Evolutionary conservation across 345 rosid genomes (phyloP).

Genomic region (Eucalyptus curtisii): DNA sequence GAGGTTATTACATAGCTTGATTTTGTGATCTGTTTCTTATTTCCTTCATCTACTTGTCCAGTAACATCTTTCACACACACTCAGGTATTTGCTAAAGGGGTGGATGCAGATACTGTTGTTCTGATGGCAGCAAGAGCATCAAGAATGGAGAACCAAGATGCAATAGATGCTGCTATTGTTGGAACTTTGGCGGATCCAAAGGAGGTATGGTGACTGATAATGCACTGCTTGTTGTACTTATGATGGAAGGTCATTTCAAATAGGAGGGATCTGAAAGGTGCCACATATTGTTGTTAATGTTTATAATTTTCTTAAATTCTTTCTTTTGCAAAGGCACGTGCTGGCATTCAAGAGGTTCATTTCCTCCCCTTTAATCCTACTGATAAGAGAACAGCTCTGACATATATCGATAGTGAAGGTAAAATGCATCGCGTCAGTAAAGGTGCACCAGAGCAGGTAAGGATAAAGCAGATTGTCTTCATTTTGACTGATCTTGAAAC

Average conservation of each 20-base stretch:
- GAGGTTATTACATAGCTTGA: slow-evolving; percentile 22
- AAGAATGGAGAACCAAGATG: slow-evolving; percentile 54
- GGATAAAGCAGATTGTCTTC: not conserved
- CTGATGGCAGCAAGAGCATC: slow-evolving; percentile 66
- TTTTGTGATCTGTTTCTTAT: not conserved
- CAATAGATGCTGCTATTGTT: slow-evolving; percentile 51
- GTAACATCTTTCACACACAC: not conserved
- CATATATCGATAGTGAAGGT: slow-evolving; percentile 32
- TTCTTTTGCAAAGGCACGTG: slow-evolving; percentile 29
- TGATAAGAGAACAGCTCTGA: slow-evolving; percentile 53
- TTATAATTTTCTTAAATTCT: not conserved
- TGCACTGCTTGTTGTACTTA: not conserved
- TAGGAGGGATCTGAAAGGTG: not conserved
- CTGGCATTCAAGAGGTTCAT: slow-evolving; percentile 47
- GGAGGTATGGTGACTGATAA: slow-evolving; percentile 24
- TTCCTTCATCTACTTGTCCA: not conserved
- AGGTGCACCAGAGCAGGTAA: slow-evolving; percentile 68
- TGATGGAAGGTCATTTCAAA: not conserved
- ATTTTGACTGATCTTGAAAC: not conserved
- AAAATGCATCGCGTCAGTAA: slow-evolving; percentile 56
- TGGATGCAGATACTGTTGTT: slow-evolving; percentile 30
- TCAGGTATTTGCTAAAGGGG: slow-evolving; percentile 40
- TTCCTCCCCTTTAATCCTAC: slow-evolving; percentile 61
- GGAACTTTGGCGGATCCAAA: slow-evolving; percentile 63
- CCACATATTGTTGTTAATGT: not conserved